These are phyloP conservation scores for Ogataea parapolymorpha DNA, from an alignment of 805 yeast genomes.

Conservation along the genomic window DNA sequence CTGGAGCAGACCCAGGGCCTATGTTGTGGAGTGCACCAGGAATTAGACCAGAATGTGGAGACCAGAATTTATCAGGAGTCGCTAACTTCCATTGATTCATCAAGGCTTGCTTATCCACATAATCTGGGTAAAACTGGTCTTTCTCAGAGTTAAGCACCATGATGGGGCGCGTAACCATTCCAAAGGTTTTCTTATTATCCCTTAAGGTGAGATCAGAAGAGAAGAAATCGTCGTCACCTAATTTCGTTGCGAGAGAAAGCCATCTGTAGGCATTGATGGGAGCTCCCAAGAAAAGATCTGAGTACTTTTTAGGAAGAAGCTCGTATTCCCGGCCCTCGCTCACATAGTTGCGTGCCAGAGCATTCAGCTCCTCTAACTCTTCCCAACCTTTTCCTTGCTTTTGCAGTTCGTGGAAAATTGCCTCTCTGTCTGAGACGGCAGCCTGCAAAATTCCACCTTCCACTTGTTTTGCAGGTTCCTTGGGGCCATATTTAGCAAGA, in stretches of 20 bases:
- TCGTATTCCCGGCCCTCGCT: conserved; percentile 44
- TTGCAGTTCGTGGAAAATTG: conserved; percentile 25
- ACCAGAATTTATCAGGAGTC: conserved; percentile 46
- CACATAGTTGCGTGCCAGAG: conserved; percentile 37
- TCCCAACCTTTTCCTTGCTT: conserved; percentile 44
- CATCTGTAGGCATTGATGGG: conserved; percentile 71
- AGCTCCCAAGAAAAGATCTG: conserved; percentile 44
- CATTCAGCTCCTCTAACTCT: conserved; percentile 22
- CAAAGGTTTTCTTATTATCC: conserved; percentile 48
- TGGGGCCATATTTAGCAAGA: conserved; percentile 36
- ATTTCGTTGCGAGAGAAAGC: conserved; percentile 50
- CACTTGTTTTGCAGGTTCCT: conserved; percentile 23
- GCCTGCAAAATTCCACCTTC: conserved; percentile 71
- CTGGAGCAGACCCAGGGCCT: conserved; percentile 39
- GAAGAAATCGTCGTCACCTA: conserved; percentile 81
- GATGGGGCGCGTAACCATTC: conserved; percentile 44
- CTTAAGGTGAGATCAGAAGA: conserved; percentile 56
- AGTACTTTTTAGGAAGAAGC: conserved; percentile 49
- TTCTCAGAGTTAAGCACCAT: conserved; percentile 54
- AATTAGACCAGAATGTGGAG: conserved; percentile 49
- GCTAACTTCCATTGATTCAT: conserved; percentile 47
- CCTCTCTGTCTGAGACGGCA: conserved; percentile 66
- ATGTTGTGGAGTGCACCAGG: conserved; percentile 59
- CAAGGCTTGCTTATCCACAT: conserved; percentile 46
- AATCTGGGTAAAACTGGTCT: conserved; percentile 61